Evolutionary conservation across 805 yeast species (phyloP), one percentile per base, ranked within the genome.

Genomic region (Danielia reshetovae): DNA sequence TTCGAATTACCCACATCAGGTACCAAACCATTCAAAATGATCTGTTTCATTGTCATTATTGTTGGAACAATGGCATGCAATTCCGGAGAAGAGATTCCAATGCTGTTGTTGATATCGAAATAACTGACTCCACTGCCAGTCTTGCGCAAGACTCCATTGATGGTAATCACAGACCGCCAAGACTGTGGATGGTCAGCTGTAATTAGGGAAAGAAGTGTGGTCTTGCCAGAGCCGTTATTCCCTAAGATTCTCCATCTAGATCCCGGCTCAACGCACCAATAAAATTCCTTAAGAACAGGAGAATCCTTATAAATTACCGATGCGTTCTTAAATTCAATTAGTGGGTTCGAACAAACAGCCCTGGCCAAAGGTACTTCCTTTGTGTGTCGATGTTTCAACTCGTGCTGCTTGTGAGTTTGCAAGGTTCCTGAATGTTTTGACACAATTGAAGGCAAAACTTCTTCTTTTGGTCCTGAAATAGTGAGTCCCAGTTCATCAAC

Each of bases 161-260:
- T 65, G 6, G 64, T 59, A 15, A 93, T 70, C 15, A 72, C 75
- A 4, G 77, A 71, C 46, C 77, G 81, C 97, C 97, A 90, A 2
- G 96, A 81, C 59, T 90, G 96, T 1, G 98, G 98, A 55, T 90
- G 98, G 49, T 90, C 98, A 4, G 95, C 88, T 0, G 96, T 88
- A 18, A 90, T 68, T 29, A 93, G 57, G 2, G 97, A 77, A 11
- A 93, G 59, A 16, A 90, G 60, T 0, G 98, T 93, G 2, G 96
- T 85, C 56, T 90, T 90, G 0, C 98, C 98, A 0, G 94, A 74
- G 1, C 98, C 98, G 46, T 93, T 90, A 38, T 78, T 75, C 2
- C 98, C 98, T 37, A 82, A 65, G 19, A 90, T 70, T 53, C 93
- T 94, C 95, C 97, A 87, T 50, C 76, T 81, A 24, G 86, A 84